These are phyloP conservation scores for Geosmithia morbida DNA, from an alignment of 2,329 filamentous ascomycete genomes.

Conservation along the genomic window DNA sequence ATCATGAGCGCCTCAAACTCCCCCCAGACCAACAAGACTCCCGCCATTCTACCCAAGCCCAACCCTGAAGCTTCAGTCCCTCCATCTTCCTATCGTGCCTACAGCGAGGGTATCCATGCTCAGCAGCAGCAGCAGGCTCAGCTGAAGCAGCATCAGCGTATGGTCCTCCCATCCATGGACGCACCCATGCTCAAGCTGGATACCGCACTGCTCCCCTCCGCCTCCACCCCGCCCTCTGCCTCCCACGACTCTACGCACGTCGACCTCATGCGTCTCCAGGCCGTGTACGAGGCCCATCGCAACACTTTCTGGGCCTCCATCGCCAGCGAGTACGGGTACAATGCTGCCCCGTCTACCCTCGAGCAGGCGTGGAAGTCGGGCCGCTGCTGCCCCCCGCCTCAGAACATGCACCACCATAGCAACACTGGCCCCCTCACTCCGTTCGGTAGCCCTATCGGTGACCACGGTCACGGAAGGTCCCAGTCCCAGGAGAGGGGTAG, in stretches of 20 bases:
- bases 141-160: not conserved
- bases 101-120: not conserved
- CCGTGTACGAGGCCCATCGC: slow-evolving; percentile 57
- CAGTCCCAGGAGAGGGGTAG: not conserved
- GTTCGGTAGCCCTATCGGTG: slow-evolving; percentile 25
- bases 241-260: slow-evolving; percentile 28
- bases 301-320: slow-evolving; percentile 60
- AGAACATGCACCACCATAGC: slow-evolving; percentile 7
- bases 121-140: not conserved
- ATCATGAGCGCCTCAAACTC: slow-evolving; percentile 29
- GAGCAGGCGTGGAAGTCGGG: slow-evolving; percentile 56
- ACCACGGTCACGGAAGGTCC: not conserved
- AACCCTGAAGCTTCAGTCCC: not conserved
- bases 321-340: slow-evolving; percentile 55
- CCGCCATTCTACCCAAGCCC: slow-evolving; percentile 54
- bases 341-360: slow-evolving; percentile 45
- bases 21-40: slow-evolving; percentile 20
- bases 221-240: slow-evolving; percentile 6
- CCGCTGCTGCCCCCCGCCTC: slow-evolving; percentile 14
- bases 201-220: slow-evolving; percentile 27
- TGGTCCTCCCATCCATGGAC: slow-evolving; percentile 18
- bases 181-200: slow-evolving; percentile 37
- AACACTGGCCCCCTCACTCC: slow-evolving; percentile 36
- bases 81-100: not conserved
- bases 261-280: slow-evolving; percentile 51